phyloP scores from a whole-genome alignment of 805 yeast genomes.

The Ogataea siamensis region DNA sequence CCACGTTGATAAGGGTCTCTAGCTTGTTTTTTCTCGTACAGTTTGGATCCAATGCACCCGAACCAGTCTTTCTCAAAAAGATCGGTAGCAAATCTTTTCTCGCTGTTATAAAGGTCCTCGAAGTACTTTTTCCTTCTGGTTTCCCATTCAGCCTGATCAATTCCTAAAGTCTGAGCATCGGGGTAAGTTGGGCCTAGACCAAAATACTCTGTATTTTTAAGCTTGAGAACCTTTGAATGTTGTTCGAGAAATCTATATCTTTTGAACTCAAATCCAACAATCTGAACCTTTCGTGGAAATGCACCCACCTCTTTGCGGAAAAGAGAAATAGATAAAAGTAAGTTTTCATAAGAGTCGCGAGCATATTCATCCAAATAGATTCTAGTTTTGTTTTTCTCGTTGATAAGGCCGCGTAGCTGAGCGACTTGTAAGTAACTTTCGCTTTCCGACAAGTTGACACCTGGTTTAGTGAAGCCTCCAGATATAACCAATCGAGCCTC shows the following conservation, averaged over 20 bases:
- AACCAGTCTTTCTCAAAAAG: conserved; percentile 55
- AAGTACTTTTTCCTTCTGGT: conserved; percentile 40
- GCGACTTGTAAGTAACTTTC: conserved; percentile 53
- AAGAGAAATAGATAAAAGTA: conserved; percentile 56
- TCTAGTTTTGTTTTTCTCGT: conserved; percentile 15
- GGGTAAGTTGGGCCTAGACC: conserved; percentile 59
- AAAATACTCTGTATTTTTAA: conserved; percentile 45
- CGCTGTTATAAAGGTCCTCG: conserved; percentile 45
- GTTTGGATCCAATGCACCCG: conserved; percentile 47
- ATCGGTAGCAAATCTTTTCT: conserved; percentile 51
- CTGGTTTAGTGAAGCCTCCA: conserved; percentile 72
- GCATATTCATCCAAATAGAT: conserved; percentile 67
- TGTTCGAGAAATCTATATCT: conserved; percentile 51
- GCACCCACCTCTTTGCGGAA: conserved; percentile 44
- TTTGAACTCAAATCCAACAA: conserved; percentile 78
- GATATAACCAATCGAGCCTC: conserved; percentile 27
- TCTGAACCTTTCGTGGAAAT: conserved; percentile 52
- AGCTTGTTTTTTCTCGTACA: conserved; percentile 42
- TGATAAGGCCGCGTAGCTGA: conserved; percentile 30
- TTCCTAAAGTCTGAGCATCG: conserved; percentile 2
- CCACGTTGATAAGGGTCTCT: conserved; percentile 54
- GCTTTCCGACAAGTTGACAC: conserved; percentile 53
- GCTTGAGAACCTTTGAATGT: conserved; percentile 54
- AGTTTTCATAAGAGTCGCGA: conserved; percentile 77
- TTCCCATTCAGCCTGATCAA: conserved; percentile 15